Conservation (phyloP, 345 rosid species). For the Camelina neglecta region DNA sequence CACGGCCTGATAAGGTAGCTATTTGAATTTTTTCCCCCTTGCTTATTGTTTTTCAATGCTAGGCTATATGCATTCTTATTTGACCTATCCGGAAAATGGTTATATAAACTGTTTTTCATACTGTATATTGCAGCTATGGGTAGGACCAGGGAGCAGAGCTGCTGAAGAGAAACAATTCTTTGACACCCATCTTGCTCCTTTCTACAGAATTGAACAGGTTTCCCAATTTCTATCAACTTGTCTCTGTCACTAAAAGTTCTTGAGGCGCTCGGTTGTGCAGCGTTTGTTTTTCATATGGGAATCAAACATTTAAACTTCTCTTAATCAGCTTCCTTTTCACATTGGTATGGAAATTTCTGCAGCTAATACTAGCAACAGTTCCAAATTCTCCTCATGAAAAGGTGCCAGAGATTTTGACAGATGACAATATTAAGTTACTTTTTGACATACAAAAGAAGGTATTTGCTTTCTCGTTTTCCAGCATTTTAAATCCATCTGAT, state of each 20-base stretch:
- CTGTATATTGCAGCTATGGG: constrained; percentile 81
- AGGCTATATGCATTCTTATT: neutral
- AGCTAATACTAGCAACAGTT: constrained; percentile 86
- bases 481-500: constrained; percentile 13
- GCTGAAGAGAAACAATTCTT: constrained; percentile 90
- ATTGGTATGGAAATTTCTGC: constrained; percentile 42
- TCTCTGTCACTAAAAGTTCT: constrained; percentile 25
- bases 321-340: neutral
- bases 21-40: neutral
- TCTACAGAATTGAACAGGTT: constrained; percentile 98
- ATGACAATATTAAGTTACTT: constrained; percentile 82
- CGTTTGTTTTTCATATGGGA: constrained; percentile 9
- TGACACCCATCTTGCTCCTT: constrained; percentile 89
- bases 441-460: constrained; percentile 97
- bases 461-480: constrained; percentile 18
- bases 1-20: constrained; percentile 92
- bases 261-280: neutral
- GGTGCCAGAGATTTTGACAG: constrained; percentile 77
- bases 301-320: neutral
- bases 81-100: neutral
- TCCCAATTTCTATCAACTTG: constrained; percentile 2
- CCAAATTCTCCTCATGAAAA: constrained; percentile 56
- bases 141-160: constrained; percentile 93
- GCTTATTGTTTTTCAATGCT: neutral
- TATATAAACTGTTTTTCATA: neutral